These are phyloP conservation scores for Lactifluus echinatus DNA, from an alignment of 768 basidiomycete species.

Conservation along the genomic window DNA sequence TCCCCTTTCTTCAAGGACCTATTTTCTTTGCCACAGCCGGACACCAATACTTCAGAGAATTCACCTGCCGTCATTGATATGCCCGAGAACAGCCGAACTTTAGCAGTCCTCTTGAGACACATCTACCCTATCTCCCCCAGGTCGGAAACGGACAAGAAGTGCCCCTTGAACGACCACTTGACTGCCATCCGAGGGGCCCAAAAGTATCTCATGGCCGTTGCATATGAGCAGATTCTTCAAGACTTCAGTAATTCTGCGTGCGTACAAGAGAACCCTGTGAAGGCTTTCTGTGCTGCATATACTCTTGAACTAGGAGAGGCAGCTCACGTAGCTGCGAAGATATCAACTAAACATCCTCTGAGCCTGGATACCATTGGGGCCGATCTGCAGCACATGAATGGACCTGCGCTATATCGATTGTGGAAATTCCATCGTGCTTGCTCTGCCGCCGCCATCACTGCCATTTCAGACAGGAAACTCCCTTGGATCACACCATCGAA, in stretches of 20 bases:
- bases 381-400: not conserved
- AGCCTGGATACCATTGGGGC: not conserved
- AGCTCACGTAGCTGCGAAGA: not conserved
- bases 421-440: conserved; percentile 2
- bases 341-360: not conserved
- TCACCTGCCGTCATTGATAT: not conserved
- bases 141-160: not conserved
- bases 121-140: not conserved
- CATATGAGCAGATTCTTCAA: not conserved
- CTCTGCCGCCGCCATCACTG: not conserved
- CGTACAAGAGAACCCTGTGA: not conserved
- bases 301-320: not conserved
- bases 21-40: not conserved
- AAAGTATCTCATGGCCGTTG: not conserved
- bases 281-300: not conserved
- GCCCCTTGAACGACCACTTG: not conserved
- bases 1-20: not conserved
- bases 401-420: not conserved
- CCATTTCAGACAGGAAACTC: not conserved
- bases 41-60: not conserved
- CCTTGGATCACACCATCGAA: not conserved
- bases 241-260: no score
- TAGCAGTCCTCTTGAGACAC: not conserved
- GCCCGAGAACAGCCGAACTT: not conserved
- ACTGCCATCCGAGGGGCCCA: not conserved